Evolutionary conservation across 768 basidiomycete genomes (phyloP), one percentile per base, ranked within the genome.

Genomic region (Xerocomellus intermedius): DNA sequence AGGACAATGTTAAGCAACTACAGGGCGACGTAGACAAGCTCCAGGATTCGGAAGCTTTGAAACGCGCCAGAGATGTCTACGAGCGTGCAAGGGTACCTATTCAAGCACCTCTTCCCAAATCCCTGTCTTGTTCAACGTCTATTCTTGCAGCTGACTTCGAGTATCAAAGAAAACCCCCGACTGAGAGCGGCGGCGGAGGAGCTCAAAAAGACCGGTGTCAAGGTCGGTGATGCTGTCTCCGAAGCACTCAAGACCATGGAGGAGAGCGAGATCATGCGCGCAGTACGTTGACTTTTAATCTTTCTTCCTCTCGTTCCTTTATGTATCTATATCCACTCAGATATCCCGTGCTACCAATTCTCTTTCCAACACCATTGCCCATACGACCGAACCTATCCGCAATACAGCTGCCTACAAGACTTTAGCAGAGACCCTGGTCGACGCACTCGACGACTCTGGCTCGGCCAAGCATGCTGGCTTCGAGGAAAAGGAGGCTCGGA

Each of bases 1-100:
- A 96, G 75, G 95, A 98, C 33, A 96, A 96, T 73, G 89, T 98
- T 45, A 95, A 94, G 76, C 93, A 97, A 74, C 80, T 99, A 17
- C 93, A 96, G 74, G 97, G 97, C 58, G 94, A 98, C 71, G 96
- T 97, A 36, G 91, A 93, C 75, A 97, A 97, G 75, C 74, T 98
- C 46, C 95, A 98, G 77, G 97, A 98, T 70, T 94, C 92, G 50
- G 94, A 96, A 68, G 89, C 94, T 14, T 87, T 99, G 93, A 93
- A 91, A 76, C 82, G 81, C 64, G 94, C 94, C 2, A 83, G 82
- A 69, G 94, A 91, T 48, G 85, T 91, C 55, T 98, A 98, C 74
- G 96, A 98, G 75, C 84, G 89, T 57, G 94, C 96, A 8, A 82
- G 96, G 74, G 95, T 98, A 67, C 57, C 84, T 80, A 49, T 49